Conservation (phyloP, 2,329 filamentous ascomycete genomes). For the Akanthomyces lecanii region DNA sequence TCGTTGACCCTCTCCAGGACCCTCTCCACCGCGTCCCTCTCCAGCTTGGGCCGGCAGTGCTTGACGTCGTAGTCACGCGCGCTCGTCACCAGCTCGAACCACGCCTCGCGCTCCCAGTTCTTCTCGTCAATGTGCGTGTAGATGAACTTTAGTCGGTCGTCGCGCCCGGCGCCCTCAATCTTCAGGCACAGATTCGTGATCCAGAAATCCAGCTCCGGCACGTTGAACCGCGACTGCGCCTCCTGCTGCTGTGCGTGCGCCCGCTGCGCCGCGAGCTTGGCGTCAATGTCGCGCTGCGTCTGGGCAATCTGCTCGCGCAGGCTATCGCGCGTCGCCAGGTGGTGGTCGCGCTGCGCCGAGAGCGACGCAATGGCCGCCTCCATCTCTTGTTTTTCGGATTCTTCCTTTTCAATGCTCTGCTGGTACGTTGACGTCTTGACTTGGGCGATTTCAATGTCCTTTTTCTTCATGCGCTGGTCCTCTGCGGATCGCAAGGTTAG, state of each 20-base stretch:
- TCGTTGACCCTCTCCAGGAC: conserved; percentile 80
- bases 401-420: conserved; percentile 71
- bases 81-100: conserved; percentile 85
- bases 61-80: conserved; percentile 80
- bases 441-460: conserved; percentile 78
- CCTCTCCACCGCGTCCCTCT: conserved; percentile 70
- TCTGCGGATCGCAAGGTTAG: conserved; percentile 47
- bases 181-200: conserved; percentile 81
- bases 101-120: conserved; percentile 84
- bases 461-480: conserved; percentile 84
- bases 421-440: conserved; percentile 67
- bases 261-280: conserved; percentile 65
- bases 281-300: conserved; percentile 66
- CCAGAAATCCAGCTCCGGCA: conserved; percentile 95
- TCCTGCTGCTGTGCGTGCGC: conserved; percentile 72
- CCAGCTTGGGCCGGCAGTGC: conserved; percentile 76
- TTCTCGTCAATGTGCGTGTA: conserved; percentile 83
- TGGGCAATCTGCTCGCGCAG: conserved; percentile 60
- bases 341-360: conserved; percentile 55
- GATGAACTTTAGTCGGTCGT: conserved; percentile 84
- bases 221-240: conserved; percentile 80
- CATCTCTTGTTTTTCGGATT: conserved; percentile 73
- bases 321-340: conserved; percentile 52
- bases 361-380: conserved; percentile 57
- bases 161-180: conserved; percentile 82